A percentile compares a stretch with the other conserved stretches of the same genome.
phyloP scores from a whole-genome alignment of 495 filamentous ascomycete species.

The Extremus antarcticus region DNA sequence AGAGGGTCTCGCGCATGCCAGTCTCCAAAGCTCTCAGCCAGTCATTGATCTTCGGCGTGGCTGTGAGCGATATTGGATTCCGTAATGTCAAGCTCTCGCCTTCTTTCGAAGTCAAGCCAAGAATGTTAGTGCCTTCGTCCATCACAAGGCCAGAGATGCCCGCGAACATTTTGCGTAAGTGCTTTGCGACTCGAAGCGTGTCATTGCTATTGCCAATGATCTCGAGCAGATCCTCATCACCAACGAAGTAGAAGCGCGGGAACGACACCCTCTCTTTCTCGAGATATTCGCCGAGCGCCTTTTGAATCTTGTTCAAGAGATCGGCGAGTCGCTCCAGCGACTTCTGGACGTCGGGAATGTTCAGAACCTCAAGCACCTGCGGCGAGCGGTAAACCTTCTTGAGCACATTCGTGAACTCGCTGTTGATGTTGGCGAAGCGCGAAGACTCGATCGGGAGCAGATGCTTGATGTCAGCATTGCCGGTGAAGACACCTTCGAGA shows the following conservation, averaged over 20 bases:
- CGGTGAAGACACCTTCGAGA: slow-evolving; percentile 94
- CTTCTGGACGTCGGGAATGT: slow-evolving; percentile 90
- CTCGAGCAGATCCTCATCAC: slow-evolving; percentile 96
- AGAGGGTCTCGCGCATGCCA: slow-evolving; percentile 89
- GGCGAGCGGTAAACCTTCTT: slow-evolving; percentile 96
- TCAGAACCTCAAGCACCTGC: slow-evolving; percentile 86
- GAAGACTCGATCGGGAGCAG: slow-evolving; percentile 90
- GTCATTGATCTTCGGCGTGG: slow-evolving; percentile 93
- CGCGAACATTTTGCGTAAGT: slow-evolving; percentile 99
- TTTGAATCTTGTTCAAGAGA: slow-evolving; percentile 96
- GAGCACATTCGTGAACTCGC: slow-evolving; percentile 94
- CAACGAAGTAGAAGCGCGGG: slow-evolving; percentile 97
- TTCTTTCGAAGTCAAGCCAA: slow-evolving; percentile 91
- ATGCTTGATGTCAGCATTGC: slow-evolving; percentile 98
- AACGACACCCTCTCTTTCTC: slow-evolving; percentile 95
- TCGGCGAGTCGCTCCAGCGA: slow-evolving; percentile 89
- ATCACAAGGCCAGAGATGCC: slow-evolving; percentile 81
- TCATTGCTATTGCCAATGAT: slow-evolving; percentile 99
- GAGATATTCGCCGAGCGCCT: slow-evolving; percentile 95
- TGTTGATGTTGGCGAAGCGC: slow-evolving; percentile 97
- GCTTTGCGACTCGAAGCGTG: slow-evolving; percentile 86
- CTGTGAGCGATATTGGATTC: slow-evolving; percentile 79
- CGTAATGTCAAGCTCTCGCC: slow-evolving; percentile 81
- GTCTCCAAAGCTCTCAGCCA: slow-evolving; percentile 85
- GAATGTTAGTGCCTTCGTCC: slow-evolving; percentile 75